These are phyloP conservation scores for Sphagnum tenellum DNA, from an alignment of 225 moss, liverwort and hornwort species.

Conservation along the genomic window DNA sequence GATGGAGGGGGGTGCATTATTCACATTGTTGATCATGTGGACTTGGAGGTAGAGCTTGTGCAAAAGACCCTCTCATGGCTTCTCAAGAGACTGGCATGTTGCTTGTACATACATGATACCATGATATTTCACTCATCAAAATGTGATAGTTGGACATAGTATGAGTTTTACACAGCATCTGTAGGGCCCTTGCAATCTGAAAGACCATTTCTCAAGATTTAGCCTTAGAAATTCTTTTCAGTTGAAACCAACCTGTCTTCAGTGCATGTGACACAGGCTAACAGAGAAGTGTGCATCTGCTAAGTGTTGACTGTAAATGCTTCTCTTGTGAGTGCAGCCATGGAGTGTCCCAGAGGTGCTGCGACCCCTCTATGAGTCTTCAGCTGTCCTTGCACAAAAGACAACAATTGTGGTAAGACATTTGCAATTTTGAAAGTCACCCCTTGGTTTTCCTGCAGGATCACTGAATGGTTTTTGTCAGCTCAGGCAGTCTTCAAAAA, in stretches of 20 bases:
- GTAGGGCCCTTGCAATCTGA: too few species aligned
- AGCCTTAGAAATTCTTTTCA: too few species aligned
- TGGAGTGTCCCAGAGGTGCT: conserved; percentile 96
- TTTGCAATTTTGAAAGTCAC: neutral
- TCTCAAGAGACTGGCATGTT: too few species aligned
- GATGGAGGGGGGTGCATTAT: conserved; percentile 98
- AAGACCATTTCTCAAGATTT: too few species aligned
- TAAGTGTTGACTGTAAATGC: neutral
- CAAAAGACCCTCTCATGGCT: too few species aligned
- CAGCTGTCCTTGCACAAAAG: conserved; percentile 89
- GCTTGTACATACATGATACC: too few species aligned
- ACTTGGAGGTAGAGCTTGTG: conserved; percentile 57
- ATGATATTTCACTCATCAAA: too few species aligned
- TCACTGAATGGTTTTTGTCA: neutral
- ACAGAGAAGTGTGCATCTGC: too few species aligned
- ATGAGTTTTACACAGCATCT: too few species aligned
- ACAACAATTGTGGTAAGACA: conserved; percentile 72
- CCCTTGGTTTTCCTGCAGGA: neutral
- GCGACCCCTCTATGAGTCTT: conserved; percentile 88
- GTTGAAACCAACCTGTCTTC: too few species aligned
- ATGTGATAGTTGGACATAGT: too few species aligned
- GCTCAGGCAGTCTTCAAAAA: neutral
- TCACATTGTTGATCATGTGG: conserved; percentile 90
- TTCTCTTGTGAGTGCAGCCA: conserved; percentile 30
- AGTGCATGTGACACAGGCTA: too few species aligned